Conservation (phyloP, 805 yeast genomes). For the Scheffersomyces lignosus region DNA sequence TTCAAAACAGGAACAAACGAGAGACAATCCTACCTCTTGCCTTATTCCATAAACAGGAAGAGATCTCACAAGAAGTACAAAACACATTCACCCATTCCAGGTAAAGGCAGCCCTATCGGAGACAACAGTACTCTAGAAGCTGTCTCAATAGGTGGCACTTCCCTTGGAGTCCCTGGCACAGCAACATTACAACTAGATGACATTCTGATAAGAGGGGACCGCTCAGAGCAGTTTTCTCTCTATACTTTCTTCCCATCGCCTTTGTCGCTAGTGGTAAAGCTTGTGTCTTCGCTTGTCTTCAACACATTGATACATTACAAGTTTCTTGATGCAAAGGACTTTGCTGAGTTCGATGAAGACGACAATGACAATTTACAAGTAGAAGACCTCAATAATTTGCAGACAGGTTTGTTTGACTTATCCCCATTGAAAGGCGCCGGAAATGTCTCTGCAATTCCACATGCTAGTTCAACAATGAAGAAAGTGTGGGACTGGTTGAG, state of each 20-base stretch:
- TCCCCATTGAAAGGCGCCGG: slow-evolving; percentile 44
- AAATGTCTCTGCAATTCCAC: slow-evolving; percentile 30
- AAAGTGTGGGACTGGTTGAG: slow-evolving; percentile 25
- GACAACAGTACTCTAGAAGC: slow-evolving; percentile 1
- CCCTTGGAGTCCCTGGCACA: slow-evolving; percentile 2
- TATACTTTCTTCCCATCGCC: slow-evolving; percentile 45
- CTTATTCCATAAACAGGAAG: slow-evolving; percentile 24
- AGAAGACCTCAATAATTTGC: slow-evolving; percentile 33
- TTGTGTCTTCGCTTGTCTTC: slow-evolving; percentile 20
- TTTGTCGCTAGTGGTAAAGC: slow-evolving; percentile 25
- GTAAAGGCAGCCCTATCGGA: too few species aligned
- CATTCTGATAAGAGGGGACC: slow-evolving; percentile 20
- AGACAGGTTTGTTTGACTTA: slow-evolving; percentile 37
- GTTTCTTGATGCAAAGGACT: slow-evolving; percentile 23
- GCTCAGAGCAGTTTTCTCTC: slow-evolving; percentile 33
- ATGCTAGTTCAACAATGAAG: slow-evolving; percentile 22
- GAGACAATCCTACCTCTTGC: slow-evolving; percentile 43
- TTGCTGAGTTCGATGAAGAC: slow-evolving; percentile 17
- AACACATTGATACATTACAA: slow-evolving; percentile 17
- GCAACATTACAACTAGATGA: slow-evolving; percentile 9
- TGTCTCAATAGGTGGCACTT: background rate
- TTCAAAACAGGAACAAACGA: slow-evolving; percentile 43
- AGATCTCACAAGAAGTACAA: slow-evolving; percentile 13
- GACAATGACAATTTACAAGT: slow-evolving; percentile 17
- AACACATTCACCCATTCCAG: slow-evolving; percentile 1